Conservation (phyloP, 345 rosid genomes). For the Citrus australasica region DNA sequence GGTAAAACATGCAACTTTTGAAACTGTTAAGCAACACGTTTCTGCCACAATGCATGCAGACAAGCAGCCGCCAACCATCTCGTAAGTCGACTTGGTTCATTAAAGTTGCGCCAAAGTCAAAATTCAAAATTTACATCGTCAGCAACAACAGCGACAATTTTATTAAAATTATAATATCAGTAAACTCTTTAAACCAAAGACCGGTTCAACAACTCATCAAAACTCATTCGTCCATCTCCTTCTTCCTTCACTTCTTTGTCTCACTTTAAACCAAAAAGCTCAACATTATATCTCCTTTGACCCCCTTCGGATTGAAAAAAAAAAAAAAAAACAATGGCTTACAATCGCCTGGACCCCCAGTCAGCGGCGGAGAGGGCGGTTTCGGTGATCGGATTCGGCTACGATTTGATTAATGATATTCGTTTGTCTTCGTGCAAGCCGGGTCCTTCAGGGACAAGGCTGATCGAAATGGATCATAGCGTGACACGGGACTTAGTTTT, state of each 20-base stretch:
- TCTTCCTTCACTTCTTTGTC: not conserved
- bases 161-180: not conserved
- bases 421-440: slow-evolving; percentile 60
- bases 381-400: slow-evolving; percentile 81
- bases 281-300: not conserved
- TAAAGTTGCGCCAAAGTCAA: not conserved
- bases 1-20: not conserved
- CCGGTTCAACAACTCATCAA: slow-evolving; percentile 28
- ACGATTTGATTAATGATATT: slow-evolving; percentile 57
- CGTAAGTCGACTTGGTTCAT: not conserved
- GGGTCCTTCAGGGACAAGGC: slow-evolving; percentile 42
- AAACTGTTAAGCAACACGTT: not conserved
- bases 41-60: not conserved
- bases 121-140: not conserved
- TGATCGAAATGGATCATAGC: slow-evolving; percentile 51
- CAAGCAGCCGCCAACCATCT: not conserved
- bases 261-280: slow-evolving; percentile 31
- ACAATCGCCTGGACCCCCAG: slow-evolving; percentile 51
- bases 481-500: slow-evolving; percentile 50
- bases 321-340: slow-evolving; percentile 30
- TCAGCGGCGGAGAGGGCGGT: slow-evolving; percentile 86
- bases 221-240: not conserved
- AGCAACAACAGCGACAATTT: not conserved
- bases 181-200: slow-evolving; percentile 22
- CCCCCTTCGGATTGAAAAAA: not conserved